Percentiles rank a stretch among this genome's conserved stretches.
Evolutionary conservation across 1,139 yeast species (phyloP).

Genomic region (Kurtzmaniella quercitrusa): DNA sequence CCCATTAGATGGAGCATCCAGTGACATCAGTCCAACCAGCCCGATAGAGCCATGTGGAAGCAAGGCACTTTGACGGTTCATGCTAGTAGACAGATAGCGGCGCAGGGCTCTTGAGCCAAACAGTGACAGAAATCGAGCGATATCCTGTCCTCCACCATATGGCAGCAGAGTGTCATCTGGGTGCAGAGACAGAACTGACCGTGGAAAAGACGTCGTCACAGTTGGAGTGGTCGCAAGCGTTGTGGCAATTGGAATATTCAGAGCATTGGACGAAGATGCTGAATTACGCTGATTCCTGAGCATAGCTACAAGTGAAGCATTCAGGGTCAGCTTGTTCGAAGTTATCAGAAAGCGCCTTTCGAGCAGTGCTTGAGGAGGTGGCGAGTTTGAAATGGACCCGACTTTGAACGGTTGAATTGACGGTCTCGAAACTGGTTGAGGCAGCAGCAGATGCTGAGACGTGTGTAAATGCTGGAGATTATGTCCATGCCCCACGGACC

Average conservation of each 20-base stretch:
- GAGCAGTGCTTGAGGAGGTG: conserved; percentile 28
- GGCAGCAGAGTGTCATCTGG: conserved; percentile 14
- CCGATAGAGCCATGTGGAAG: conserved; percentile 19
- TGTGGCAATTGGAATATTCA: conserved; percentile 24
- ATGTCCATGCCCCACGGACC: background rate
- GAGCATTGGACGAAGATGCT: conserved; percentile 27
- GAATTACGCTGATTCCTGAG: conserved; percentile 46
- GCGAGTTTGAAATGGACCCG: conserved; percentile 55
- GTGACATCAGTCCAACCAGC: conserved; percentile 31
- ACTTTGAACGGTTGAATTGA: conserved; percentile 56
- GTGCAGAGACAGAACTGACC: conserved; percentile 41
- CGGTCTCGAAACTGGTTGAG: conserved; percentile 17
- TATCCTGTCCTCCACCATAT: background rate
- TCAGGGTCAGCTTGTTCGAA: conserved; percentile 48
- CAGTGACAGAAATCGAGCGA: conserved; percentile 49
- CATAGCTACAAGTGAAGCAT: conserved; percentile 52
- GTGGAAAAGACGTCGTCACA: conserved; percentile 24
- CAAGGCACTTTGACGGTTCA: conserved; percentile 20
- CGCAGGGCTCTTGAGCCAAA: conserved; percentile 52
- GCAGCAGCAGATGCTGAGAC: conserved; percentile 1
- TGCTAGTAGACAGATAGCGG: conserved; percentile 36
- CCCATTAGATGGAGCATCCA: conserved; percentile 40
- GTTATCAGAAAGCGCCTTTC: conserved; percentile 44
- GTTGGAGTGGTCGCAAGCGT: conserved; percentile 13
- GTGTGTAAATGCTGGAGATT: background rate